These are phyloP conservation scores for Endocarpon pusillum DNA, from an alignment of 495 filamentous ascomycete genomes.

Conservation along the genomic window DNA sequence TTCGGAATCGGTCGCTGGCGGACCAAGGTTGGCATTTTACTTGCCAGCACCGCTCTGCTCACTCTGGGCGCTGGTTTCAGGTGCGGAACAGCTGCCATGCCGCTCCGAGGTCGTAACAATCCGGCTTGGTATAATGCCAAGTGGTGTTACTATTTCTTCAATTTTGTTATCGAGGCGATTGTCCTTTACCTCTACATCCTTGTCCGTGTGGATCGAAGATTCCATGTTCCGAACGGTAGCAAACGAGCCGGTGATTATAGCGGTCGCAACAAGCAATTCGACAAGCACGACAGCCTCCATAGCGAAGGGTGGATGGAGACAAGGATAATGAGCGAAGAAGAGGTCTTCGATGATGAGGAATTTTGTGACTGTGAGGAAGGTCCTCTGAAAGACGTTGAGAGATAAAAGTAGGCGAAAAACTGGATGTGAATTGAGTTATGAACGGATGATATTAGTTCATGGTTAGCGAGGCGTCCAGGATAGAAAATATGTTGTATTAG, in stretches of 20 bases:
- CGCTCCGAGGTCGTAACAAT: constrained; percentile 28
- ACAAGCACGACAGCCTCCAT: not conserved
- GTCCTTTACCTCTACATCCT: constrained; percentile 48
- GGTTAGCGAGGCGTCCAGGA: too few species aligned
- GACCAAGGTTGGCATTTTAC: constrained; percentile 47
- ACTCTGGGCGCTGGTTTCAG: constrained; percentile 58
- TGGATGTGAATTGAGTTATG: too few species aligned
- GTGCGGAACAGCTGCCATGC: constrained; percentile 36
- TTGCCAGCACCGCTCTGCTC: constrained; percentile 35
- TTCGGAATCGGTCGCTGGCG: constrained; percentile 54
- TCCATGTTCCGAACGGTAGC: constrained; percentile 42
- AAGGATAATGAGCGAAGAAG: constrained; percentile 9
- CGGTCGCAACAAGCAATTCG: not conserved
- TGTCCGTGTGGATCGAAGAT: constrained; percentile 52
- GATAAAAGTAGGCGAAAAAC: too few species aligned
- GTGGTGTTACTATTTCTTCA: constrained; percentile 64
- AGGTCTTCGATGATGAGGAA: constrained; percentile 10
- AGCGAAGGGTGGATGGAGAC: not conserved
- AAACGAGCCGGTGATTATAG: constrained; percentile 15
- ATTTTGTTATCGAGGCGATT: constrained; percentile 53
- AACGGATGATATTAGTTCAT: too few species aligned
- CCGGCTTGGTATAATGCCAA: constrained; percentile 54
- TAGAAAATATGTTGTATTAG: too few species aligned
- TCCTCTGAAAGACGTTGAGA: too few species aligned
- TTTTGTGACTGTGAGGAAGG: too few species aligned